These are phyloP conservation scores for Silybum marianum DNA, from an alignment of 129 eudicot genomes.

Conservation along the genomic window DNA sequence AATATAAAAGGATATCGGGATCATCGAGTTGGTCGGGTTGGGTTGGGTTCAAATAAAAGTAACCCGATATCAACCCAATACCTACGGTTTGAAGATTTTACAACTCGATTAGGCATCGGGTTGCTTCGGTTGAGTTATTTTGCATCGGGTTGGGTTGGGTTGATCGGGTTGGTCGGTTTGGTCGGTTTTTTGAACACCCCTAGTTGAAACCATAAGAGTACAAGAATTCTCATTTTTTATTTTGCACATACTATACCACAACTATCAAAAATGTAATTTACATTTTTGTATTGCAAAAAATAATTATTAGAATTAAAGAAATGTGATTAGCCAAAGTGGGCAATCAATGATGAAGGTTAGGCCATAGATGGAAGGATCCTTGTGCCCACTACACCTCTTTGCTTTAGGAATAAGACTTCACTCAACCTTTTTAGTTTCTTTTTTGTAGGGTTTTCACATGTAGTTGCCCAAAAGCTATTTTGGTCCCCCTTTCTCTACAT, in stretches of 20 bases:
- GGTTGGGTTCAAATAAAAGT: too few species aligned
- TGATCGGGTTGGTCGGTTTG: too few species aligned
- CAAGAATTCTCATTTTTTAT: background rate
- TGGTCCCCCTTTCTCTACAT: slow-evolving; percentile 27
- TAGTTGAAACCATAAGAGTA: too few species aligned
- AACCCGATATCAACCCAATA: too few species aligned
- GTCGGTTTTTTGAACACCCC: too few species aligned
- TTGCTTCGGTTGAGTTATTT: too few species aligned
- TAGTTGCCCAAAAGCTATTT: slow-evolving; percentile 25
- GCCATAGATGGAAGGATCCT: slow-evolving; percentile 30
- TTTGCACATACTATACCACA: background rate
- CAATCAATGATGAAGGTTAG: slow-evolving; percentile 28
- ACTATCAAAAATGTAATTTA: background rate
- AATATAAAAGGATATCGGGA: too few species aligned
- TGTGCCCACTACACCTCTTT: slow-evolving; percentile 20
- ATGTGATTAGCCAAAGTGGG: slow-evolving; percentile 33
- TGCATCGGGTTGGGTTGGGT: too few species aligned
- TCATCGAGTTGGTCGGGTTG: too few species aligned
- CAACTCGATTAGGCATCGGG: too few species aligned
- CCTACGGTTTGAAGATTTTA: too few species aligned
- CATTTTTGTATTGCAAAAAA: background rate
- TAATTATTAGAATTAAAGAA: too few species aligned
- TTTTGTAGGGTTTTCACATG: slow-evolving; percentile 36
- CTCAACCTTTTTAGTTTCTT: slow-evolving; percentile 33
- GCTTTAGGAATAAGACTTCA: slow-evolving; percentile 30